Evolutionary conservation across 352 stramenopile species (phyloP), one percentile per base, ranked within the genome.

Genomic region (Phytophthora citricola): DNA sequence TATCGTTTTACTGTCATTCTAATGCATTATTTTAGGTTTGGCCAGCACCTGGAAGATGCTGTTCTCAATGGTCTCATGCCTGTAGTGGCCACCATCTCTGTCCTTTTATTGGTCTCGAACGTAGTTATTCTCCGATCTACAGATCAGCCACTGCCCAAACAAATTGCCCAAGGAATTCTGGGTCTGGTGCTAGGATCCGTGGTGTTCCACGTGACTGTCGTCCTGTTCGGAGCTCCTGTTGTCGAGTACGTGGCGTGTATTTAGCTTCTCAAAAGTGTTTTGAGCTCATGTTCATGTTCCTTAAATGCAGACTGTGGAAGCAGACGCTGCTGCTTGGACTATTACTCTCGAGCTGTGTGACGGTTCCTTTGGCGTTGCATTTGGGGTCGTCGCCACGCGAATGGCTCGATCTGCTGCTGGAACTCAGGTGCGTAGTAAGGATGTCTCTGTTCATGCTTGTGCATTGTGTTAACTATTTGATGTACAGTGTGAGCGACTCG

Each of bases 201-300:
- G 11, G 34, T 79, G 26, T 89, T 89, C 66, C 79, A 95, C 59
- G 66, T 84, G 22, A 53, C 73, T 22, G 73, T 93, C 63, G 66
- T 93, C 22, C 66, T 93, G 49, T 95, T 95, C 48, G 88, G 88
- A 31, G 88, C 88, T 7, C 83, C 88, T 0, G 50, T 95, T 26
- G 43, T 80, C 24, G 69, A 86, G 87, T 95, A 67, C 15, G 78
- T 60, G 1, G n/a, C 20, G 12, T 29, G 11, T 5, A 6, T 36
- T 32, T 5, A 26, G 38, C 6, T 36, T 34, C 2, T 3, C 43
- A 3, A 22, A 51, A 8, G 24, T 36, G 20, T 17, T 27, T 26
- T 29, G 1, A 47, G 14, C 59, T 66, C 6, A 73, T 43, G 5
- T 14, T 22, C 67, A 11, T 38, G 7, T 34, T 51, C 1, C 9